phyloP scores from a whole-genome alignment of 140 eudicot genomes.

The Ambrosia hybrid region DNA sequence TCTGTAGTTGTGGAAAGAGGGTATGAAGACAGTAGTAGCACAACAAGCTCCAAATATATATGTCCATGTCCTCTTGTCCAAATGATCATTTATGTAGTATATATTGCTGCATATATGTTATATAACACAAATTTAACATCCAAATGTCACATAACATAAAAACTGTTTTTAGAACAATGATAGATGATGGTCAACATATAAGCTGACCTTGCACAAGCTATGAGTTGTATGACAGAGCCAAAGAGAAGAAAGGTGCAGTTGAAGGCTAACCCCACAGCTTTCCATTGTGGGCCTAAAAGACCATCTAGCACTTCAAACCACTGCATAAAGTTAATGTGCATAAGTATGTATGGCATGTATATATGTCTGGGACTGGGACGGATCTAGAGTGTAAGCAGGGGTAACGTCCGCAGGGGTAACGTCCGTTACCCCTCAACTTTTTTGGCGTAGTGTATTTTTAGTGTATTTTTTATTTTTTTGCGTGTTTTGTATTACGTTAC shows the following conservation, averaged over 20 bases:
- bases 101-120: constrained; percentile 53
- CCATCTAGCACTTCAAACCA: constrained; percentile 92
- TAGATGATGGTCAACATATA: not conserved
- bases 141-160: constrained; percentile 8
- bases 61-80: constrained; percentile 87
- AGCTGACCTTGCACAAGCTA: constrained; percentile 82
- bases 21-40: constrained; percentile 75
- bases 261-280: constrained; percentile 72
- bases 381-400: no score
- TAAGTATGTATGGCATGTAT: constrained; percentile 12
- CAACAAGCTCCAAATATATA: constrained; percentile 86
- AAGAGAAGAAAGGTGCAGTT: constrained; percentile 76
- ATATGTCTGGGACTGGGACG: no score
- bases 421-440: no score
- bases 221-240: constrained; percentile 85
- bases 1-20: constrained; percentile 79
- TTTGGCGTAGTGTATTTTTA: no score
- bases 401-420: no score
- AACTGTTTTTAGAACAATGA: not conserved
- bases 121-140: constrained; percentile 5
- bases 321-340: constrained; percentile 41
- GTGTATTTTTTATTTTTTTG: no score
- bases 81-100: constrained; percentile 71
- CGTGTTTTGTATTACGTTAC: no score
- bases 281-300: constrained; percentile 70